Evolutionary conservation across 768 basidiomycete species (phyloP), one percentile per base, ranked within the genome.

Genomic region (Phaffia tasmanica): DNA sequence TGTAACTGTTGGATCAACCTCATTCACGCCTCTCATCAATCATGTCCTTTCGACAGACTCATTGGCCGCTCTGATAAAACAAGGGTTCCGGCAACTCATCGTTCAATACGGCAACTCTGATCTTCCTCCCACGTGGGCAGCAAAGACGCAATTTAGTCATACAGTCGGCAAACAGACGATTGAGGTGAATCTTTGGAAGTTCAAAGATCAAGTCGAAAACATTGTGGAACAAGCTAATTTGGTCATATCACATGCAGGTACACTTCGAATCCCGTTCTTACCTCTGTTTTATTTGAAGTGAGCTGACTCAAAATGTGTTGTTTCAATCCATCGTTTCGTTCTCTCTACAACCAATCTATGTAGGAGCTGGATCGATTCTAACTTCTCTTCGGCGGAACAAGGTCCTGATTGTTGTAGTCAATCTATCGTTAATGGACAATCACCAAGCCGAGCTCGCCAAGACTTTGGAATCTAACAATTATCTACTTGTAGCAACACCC

Each of bases 211-310:
- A 25, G 79, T 97, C 68, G 79, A 83, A 62, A 81, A 79, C 5
- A 83, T 86, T 51, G 86, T 86, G 67, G 78, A 79, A 46, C 78
- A 74, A 23, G 85, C 87, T 57, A 86, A 90, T 73, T 77, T 92
- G 59, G 82, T 99, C 61, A 86, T 99, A 49, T 88, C 89, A 71
- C 94, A 98, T 80, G 94, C 91, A 73, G 94, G 94, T 91, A 73
- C 71, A 83, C 70, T 27, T 23, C 29, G 35, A 15, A 15, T 16
- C 53, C 19, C 69, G 50, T 58, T 62, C 58, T 14, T 54, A 65
- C 63, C 35, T 69, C 56, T 61, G 14, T 18, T 48, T 70, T 11
- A 30, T 4, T 14, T 49, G 14, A 27, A 15, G 2, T 29, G 51
- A 23, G 42, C 55, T 62, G 50, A 35, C 25, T 51, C 30, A 47